These are phyloP conservation scores for Amoeboradix gromovi DNA, from an alignment of 371 early-diverging fungal genomes.

Conservation along the genomic window DNA sequence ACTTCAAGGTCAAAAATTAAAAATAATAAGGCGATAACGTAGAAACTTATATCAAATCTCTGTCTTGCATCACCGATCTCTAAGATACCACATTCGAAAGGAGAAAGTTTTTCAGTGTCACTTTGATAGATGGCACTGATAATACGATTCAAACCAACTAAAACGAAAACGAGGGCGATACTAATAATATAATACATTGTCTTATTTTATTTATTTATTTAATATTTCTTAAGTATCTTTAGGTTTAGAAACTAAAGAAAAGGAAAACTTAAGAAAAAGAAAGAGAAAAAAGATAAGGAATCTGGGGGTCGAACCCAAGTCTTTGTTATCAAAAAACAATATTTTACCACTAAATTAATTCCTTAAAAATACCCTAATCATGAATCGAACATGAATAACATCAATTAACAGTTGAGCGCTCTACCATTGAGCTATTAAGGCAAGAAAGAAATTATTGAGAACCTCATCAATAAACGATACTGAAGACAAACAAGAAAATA, in stretches of 20 bases:
- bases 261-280: conserved; percentile 7
- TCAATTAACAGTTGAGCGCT: neutral
- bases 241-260: conserved; percentile 3
- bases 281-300: conserved; percentile 5
- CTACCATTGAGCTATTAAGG: neutral
- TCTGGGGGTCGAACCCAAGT: no score
- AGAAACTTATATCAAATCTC: neutral
- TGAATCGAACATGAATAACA: neutral
- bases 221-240: conserved; percentile 3
- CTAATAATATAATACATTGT: no score
- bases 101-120: neutral
- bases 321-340: no score
- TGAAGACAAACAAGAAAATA: neutral
- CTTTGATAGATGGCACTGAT: no score
- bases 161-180: no score
- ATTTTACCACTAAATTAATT: no score
- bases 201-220: no score
- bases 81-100: neutral
- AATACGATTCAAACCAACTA: no score
- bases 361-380: neutral
- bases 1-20: neutral
- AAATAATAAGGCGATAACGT: neutral
- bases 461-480: neutral
- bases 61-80: neutral
- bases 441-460: neutral